Evolutionary conservation across 208 protist genomes (phyloP), one percentile per base, ranked within the genome.

Genomic region (Porcisia deanei): DNA sequence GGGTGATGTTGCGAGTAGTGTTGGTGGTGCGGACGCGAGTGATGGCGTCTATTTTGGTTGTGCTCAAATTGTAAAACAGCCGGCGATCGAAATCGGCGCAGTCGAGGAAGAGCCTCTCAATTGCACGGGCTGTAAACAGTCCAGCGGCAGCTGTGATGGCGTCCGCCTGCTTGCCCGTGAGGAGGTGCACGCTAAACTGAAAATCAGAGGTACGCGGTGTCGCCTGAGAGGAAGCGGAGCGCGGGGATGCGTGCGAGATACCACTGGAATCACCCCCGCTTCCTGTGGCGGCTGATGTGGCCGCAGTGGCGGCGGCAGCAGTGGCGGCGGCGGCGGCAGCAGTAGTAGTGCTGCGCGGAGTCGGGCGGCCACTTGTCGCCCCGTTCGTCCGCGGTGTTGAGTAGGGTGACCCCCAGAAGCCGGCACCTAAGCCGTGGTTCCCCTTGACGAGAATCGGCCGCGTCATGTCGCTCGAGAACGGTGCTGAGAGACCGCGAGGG

Each of bases 161-260:
- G 60, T 90, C 78, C 2, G 91, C 85, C 43, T 76, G 80, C 53
- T 73, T 78, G n/a, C 93, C 93, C 3, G 79, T 91, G 45, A 94
- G 76, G 1, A 95, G 74, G 79, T 96, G 89, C 45, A 96, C 66
- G 70, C 89, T 94, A 75, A 87, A 94, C 22, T 83, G 79, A 52
- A 88, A 94, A 18, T 84, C 77, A 25, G 25, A 52, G 25, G 34
- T 41, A 22, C 75, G 72, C 43, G 66, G 63, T 7, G 78, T 82
- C 8, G 73, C 65, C 63, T 43, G 60, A 18, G 73, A 74, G 22
- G 70, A 57, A 7, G 61, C 39, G n/a, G 76, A 76, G 10, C 61
- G 72, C 4, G 73, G 61, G 5, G 60, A 82, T 39, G 52, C 80
- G 0, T 54, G 60, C 70, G 4, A 30, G 18, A 43, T 18, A 10